Evolutionary conservation across 495 filamentous ascomycete genomes (phyloP), one percentile per base, ranked within the genome.

Genomic region (Emericellopsis terricola): DNA sequence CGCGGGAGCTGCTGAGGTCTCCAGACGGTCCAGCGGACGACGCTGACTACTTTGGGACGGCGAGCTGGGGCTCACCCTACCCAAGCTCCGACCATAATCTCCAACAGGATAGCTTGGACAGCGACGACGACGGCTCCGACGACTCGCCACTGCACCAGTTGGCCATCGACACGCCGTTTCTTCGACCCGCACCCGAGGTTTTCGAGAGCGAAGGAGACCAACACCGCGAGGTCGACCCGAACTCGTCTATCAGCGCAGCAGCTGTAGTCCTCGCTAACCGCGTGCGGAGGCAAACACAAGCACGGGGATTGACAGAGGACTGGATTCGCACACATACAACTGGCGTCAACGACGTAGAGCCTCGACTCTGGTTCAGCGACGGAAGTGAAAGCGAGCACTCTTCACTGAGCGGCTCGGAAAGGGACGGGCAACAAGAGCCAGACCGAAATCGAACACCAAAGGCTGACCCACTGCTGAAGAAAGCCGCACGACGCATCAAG

Each of bases 241-340:
- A 52, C 23, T 47, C 57, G 7, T 54, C 64, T 14, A 52, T 69
- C 21, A 66, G 62, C 34, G 62, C 57, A 2, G 62, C 53, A 11
- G 65, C 65, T 15, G 57, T 60, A 14, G 64, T 69, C 2, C 60
- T 72, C 38, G 66, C 61, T 19, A 69, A 68, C 41, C 60, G 64
- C 28, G 68, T 63, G 19, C 48, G 66, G 42, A 58, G 62, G 19
- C 47, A 64, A 41, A 51, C 67, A 24, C 47, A 64, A 41, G 51
- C 67, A 24, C 53, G 68, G 46, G 75, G 77, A 28, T 72, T 81
- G 35, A 81, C 76, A 1, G 70, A 81, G 45, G 76, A 78, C 57
- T 83, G 78, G 78, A 77, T 83, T 39, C 71, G 78, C 26, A 73
- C 78, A 41, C 77, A 80, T 41, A 71, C 78, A 5, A 65, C 69